Evolutionary conservation across 805 yeast species (phyloP).

Genomic region (Spencermartinsiella europaea): DNA sequence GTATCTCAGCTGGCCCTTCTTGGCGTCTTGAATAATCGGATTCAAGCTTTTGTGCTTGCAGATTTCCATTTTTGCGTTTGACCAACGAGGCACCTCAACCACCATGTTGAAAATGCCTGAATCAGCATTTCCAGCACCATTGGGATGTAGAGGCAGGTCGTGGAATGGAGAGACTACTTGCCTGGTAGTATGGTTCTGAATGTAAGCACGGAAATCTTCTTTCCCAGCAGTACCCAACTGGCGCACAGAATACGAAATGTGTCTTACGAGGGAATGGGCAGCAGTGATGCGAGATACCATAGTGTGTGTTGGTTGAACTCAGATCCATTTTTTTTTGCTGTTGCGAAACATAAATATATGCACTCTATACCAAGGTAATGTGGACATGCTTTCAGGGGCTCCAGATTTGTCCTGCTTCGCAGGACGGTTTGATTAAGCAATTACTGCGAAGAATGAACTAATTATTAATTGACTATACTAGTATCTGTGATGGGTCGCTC

Average conservation of each 20-base stretch:
- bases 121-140: conserved; percentile 52
- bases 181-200: conserved; percentile 68
- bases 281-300: no score
- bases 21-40: conserved; percentile 77
- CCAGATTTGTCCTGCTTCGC: no score
- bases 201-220: conserved; percentile 71
- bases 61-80: conserved; percentile 72
- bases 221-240: conserved; percentile 85
- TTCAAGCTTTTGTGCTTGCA: conserved; percentile 52
- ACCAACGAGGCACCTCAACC: conserved; percentile 92
- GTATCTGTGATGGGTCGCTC: no score
- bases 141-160: conserved; percentile 72
- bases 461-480: no score
- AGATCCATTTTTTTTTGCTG: no score
- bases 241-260: conserved; percentile 60
- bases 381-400: no score
- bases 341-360: no score
- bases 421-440: no score
- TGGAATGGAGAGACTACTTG: conserved; percentile 74
- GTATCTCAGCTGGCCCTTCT: conserved; percentile 69
- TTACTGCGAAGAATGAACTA: no score
- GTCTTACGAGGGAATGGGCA: no score
- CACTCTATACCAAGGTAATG: no score
- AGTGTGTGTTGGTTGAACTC: no score
- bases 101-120: conserved; percentile 58